Evolutionary conservation across 2,329 filamentous ascomycete species (phyloP).

Genomic region (Aaosphaeria pasadenensis): DNA sequence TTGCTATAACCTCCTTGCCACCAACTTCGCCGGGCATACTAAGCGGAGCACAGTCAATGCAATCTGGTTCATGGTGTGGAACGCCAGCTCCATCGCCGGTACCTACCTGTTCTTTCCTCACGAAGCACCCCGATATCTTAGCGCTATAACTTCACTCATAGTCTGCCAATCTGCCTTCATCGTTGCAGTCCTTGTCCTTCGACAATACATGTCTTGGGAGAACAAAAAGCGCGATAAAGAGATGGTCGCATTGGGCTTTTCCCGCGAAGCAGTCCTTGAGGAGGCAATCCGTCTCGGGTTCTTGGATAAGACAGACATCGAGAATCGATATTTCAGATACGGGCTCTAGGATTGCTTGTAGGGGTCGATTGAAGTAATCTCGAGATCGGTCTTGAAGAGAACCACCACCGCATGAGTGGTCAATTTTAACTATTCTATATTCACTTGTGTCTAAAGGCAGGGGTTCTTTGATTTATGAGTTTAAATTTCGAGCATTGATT

Average conservation of each 20-base stretch:
- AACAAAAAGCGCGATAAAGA: too few relatives aligned
- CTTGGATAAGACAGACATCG: conserved; percentile 3
- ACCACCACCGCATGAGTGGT: too few relatives aligned
- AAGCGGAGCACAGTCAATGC: neutral
- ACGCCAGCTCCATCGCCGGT: neutral
- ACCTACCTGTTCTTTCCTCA: neutral
- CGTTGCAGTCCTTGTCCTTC: too few relatives aligned
- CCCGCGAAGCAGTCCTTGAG: too few relatives aligned
- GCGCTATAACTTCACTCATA: neutral
- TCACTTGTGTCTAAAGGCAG: too few relatives aligned
- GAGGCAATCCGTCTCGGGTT: too few relatives aligned
- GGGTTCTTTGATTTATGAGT: neutral
- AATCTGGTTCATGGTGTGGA: neutral
- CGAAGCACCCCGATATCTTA: neutral
- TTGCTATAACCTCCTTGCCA: neutral
- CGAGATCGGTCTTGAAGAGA: too few relatives aligned
- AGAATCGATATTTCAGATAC: conserved; percentile 3
- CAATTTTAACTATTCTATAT: too few relatives aligned
- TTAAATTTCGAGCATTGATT: neutral
- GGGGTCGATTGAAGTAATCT: too few relatives aligned
- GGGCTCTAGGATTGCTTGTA: neutral
- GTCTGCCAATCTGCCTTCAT: too few relatives aligned
- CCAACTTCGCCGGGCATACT: neutral
- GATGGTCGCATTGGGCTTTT: too few relatives aligned
- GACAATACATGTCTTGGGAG: too few relatives aligned